Base-by-base conservation (phyloP, 1,139 yeast genomes). In the Candida sanyaensis region DNA sequence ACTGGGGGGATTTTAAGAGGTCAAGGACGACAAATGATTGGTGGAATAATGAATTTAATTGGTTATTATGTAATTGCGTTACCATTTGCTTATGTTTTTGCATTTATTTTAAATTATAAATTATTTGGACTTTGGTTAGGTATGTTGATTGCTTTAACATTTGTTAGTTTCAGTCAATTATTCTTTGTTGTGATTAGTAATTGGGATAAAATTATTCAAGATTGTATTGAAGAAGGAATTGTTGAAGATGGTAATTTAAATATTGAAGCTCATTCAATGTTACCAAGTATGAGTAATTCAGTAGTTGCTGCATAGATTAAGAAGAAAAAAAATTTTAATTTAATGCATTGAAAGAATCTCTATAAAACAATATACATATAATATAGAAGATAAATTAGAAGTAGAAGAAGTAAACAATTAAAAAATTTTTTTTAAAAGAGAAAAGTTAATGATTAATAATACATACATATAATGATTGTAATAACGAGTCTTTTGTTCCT, bases 11-110 rank as follows among this genome's bases (percentile, higher is more conserved):
- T 83, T 26, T 67, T 84, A 48, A 70, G 89, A 55, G 88, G 86
- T 8, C 89, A 84, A 63, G 89, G 88, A 4, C 66, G 88, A 56
- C 89, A 84, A 59, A 74, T 74, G 50, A 80, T 84, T 52, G 89
- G 88, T 3, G 87, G 88, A 2, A 71, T 77, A 55, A 61, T 83
- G 50, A 83, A 82, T 60, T 60, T 84, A 13, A 61, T 82, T 43
- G 71, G 82, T 39, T 84, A 84, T 60, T 84, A 84, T 56, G 57
- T 75, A 8, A 59, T 84, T 46, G 88, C 88, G 1, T 65, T 84
- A 44, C 88, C 89, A 0, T 65, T 71, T 47, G 84, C 88, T 7
- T 78, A 77, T 45, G 57, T 73, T 37, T 71, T 78, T 50, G 86
- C 84, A 1, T 83, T 84, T 56, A 59, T 65, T 43, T 68, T 71